These are phyloP conservation scores for Mrakia blollopis DNA, from an alignment of 768 basidiomycete genomes.

Conservation along the genomic window DNA sequence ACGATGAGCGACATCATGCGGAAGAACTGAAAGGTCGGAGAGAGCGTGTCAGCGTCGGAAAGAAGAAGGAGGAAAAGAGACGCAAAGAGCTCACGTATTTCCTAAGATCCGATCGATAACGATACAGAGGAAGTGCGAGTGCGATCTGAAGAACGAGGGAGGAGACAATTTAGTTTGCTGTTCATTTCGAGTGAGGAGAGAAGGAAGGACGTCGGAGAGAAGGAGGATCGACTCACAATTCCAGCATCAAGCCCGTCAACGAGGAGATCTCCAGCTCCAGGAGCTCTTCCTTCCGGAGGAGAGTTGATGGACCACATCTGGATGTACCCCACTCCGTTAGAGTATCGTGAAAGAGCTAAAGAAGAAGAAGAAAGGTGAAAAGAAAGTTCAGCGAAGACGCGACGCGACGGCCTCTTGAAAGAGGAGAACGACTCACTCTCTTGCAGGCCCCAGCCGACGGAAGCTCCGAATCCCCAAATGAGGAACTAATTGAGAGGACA, in stretches of 20 bases:
- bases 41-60: neutral
- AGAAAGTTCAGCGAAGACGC: conserved; percentile 1
- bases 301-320: conserved; percentile 19
- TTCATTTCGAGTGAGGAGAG: neutral
- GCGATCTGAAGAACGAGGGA: conserved; percentile 11
- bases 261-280: conserved; percentile 25
- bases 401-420: neutral
- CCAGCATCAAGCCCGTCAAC: conserved; percentile 24
- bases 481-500: neutral
- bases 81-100: conserved; percentile 2
- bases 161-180: no score
- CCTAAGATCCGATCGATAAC: conserved; percentile 9
- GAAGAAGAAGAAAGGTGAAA: neutral
- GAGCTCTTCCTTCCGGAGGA: neutral
- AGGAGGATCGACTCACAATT: neutral
- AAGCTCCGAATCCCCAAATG: conserved; percentile 28
- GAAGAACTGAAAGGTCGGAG: conserved; percentile 15
- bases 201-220: neutral
- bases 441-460: conserved; percentile 22
- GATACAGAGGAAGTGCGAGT: conserved; percentile 22
- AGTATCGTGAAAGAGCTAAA: conserved; percentile 8
- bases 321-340: conserved; percentile 12
- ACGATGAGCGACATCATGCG: conserved; percentile 24
- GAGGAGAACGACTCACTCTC: conserved; percentile 2
- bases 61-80: neutral